These are phyloP conservation scores for Cordyceps sp. DNA, from an alignment of 2,329 filamentous ascomycete genomes.

Conservation along the genomic window DNA sequence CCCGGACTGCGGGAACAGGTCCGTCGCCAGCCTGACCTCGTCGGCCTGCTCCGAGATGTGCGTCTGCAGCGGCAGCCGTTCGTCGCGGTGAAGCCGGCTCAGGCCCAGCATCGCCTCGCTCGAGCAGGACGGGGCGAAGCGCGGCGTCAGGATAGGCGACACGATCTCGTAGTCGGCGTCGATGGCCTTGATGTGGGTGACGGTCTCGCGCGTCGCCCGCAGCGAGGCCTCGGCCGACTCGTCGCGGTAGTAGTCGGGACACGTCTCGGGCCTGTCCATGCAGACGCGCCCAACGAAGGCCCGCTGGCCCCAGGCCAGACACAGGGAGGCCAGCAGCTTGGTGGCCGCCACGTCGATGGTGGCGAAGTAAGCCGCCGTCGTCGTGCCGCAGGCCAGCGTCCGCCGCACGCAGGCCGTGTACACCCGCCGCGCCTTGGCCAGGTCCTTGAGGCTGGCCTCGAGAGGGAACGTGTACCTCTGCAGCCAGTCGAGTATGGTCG, in stretches of 20 bases:
- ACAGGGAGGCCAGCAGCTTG: slow-evolving; percentile 79
- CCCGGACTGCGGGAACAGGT: slow-evolving; percentile 46
- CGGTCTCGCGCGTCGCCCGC: slow-evolving; percentile 36
- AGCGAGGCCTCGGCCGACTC: slow-evolving; percentile 41
- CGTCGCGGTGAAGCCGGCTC: slow-evolving; percentile 45
- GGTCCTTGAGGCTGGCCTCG: slow-evolving; percentile 56
- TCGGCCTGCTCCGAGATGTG: slow-evolving; percentile 72
- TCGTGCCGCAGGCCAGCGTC: slow-evolving; percentile 81
- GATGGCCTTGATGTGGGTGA: slow-evolving; percentile 47
- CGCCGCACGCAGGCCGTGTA: slow-evolving; percentile 66
- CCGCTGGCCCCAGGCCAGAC: slow-evolving; percentile 63
- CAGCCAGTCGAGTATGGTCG: slow-evolving; percentile 85
- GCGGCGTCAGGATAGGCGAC: slow-evolving; percentile 62
- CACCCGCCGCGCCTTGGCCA: slow-evolving; percentile 46
- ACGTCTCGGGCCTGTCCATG: slow-evolving; percentile 59
- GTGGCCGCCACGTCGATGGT: slow-evolving; percentile 76
- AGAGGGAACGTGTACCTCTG: slow-evolving; percentile 90
- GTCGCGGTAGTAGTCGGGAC: slow-evolving; percentile 69
- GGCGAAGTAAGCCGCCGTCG: slow-evolving; percentile 86
- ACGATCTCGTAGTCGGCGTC: slow-evolving; percentile 52
- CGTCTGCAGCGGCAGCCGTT: slow-evolving; percentile 60
- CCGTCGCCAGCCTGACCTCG: slow-evolving; percentile 55
- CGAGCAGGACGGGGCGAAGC: slow-evolving; percentile 49
- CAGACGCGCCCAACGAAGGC: slow-evolving; percentile 89
- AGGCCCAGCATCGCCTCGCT: slow-evolving; percentile 43